Conservation (phyloP, 2,329 filamentous ascomycete species). For the Verticillium klebahnii region DNA sequence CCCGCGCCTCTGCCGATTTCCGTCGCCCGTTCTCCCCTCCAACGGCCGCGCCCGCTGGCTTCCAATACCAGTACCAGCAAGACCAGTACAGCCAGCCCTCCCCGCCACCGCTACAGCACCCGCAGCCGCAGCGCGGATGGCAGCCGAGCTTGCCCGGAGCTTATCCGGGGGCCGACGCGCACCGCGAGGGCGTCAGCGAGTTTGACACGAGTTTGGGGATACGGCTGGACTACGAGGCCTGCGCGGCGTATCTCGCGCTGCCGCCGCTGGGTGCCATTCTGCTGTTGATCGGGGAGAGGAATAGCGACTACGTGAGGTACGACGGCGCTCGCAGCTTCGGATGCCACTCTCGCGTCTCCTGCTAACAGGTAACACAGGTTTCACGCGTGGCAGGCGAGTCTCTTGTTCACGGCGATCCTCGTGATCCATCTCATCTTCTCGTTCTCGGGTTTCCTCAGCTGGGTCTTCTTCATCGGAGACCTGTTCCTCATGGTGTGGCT, state of each 20-base stretch:
- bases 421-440: constrained; percentile 80
- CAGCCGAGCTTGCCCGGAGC: constrained; percentile 26
- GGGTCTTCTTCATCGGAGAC: constrained; percentile 75
- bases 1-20: constrained; percentile 52
- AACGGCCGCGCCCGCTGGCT: constrained; percentile 25
- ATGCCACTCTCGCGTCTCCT: background rate
- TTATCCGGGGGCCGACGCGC: constrained; percentile 32
- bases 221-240: constrained; percentile 84
- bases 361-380: constrained; percentile 52
- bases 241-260: constrained; percentile 78
- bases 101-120: constrained; percentile 43
- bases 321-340: constrained; percentile 16
- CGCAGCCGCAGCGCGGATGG: constrained; percentile 56
- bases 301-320: constrained; percentile 94
- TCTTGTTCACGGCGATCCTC: constrained; percentile 72
- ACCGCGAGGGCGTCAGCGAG: constrained; percentile 62
- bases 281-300: constrained; percentile 80
- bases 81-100: constrained; percentile 24
- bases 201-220: constrained; percentile 90
- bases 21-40: constrained; percentile 47
- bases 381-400: constrained; percentile 90
- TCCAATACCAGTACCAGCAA: constrained; percentile 21
- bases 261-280: constrained; percentile 84
- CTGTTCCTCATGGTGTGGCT: constrained; percentile 72
- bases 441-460: constrained; percentile 80